These are phyloP conservation scores for Davidsoniella eucalypti DNA, from an alignment of 2,329 filamentous ascomycete species.

Conservation along the genomic window DNA sequence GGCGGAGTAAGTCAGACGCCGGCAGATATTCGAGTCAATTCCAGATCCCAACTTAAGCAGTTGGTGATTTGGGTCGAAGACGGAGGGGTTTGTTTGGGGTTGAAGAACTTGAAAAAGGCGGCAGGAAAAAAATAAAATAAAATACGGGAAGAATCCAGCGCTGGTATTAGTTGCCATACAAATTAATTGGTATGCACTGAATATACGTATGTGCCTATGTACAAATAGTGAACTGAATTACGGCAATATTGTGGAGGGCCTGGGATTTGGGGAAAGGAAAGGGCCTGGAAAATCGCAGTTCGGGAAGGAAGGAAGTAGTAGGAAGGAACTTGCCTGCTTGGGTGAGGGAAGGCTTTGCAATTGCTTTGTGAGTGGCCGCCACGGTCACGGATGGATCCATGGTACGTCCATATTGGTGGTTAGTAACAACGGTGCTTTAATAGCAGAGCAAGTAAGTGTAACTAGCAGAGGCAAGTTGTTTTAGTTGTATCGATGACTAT, in stretches of 20 bases:
- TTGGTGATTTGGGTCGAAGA: neutral
- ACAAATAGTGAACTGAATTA: neutral
- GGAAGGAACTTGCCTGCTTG: constrained; percentile 2
- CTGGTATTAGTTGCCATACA: neutral
- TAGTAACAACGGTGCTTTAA: neutral
- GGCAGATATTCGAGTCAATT: constrained; percentile 2
- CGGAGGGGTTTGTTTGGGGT: neutral
- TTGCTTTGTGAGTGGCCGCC: constrained; percentile 5
- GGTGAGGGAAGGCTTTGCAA: constrained; percentile 9
- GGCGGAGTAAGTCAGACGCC: constrained; percentile 11
- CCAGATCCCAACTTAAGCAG: neutral
- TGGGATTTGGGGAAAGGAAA: neutral
- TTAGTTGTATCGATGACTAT: neutral
- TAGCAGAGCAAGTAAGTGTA: neutral
- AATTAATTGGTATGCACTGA: neutral
- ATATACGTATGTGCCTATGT: too few species aligned
- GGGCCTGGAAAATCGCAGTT: constrained; percentile 3
- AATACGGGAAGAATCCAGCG: neutral
- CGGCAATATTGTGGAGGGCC: neutral
- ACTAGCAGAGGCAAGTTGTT: neutral
- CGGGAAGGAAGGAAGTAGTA: constrained; percentile 9
- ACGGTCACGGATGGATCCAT: neutral
- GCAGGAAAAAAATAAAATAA: neutral
- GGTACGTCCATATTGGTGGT: neutral
- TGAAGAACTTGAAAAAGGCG: neutral